Conservation (phyloP, 1,139 yeast species). For the Nadsonia commutata region DNA sequence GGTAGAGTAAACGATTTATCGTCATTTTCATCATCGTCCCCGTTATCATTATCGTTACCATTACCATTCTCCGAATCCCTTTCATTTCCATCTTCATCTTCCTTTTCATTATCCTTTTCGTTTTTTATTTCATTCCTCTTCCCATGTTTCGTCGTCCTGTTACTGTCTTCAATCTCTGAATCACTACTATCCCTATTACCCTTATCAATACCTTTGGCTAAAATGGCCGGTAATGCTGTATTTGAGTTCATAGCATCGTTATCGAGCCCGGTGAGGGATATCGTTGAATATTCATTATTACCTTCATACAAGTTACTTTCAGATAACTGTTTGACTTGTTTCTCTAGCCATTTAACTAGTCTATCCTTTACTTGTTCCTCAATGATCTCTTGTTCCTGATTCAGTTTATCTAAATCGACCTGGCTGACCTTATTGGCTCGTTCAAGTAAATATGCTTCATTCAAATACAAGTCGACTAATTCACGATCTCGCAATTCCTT, state of each 20-base stretch:
- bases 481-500: neutral
- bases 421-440: neutral
- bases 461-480: neutral
- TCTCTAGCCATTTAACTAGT: neutral
- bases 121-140: too few species aligned
- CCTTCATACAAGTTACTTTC: neutral
- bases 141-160: too few species aligned
- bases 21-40: too few species aligned
- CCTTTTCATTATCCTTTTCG: too few species aligned
- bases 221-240: too few species aligned
- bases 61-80: too few species aligned
- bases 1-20: too few species aligned
- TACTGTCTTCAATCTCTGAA: too few species aligned
- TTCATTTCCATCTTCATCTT: too few species aligned
- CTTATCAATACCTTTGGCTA: too few species aligned
- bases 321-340: neutral
- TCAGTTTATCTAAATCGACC: neutral
- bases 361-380: neutral
- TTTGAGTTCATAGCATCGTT: neutral
- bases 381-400: neutral
- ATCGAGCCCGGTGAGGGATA: neutral
- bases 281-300: neutral
- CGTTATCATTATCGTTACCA: too few species aligned
- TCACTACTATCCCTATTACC: too few species aligned
- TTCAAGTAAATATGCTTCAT: neutral